These are phyloP conservation scores for Brasilioporus rufonigricans DNA, from an alignment of 768 basidiomycete species.

Conservation along the genomic window DNA sequence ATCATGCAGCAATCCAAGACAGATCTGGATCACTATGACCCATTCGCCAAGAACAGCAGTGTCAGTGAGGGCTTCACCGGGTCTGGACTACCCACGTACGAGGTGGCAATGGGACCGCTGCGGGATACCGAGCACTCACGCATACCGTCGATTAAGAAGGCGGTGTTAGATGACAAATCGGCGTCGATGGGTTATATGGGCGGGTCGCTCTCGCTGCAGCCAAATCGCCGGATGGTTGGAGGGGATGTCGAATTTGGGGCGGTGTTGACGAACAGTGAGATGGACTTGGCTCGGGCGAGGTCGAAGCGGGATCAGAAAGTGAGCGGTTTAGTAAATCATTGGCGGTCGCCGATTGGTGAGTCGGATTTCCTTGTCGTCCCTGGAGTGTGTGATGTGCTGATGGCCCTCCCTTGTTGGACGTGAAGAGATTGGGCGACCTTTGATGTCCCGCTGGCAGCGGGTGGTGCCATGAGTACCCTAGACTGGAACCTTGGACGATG, in stretches of 20 bases:
- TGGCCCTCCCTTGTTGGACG: neutral
- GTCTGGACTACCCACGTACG: conserved; percentile 25
- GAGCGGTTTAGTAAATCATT: conserved; percentile 59
- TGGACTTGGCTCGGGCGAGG: conserved; percentile 44
- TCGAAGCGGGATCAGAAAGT: conserved; percentile 26
- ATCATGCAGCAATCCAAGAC: conserved; percentile 1
- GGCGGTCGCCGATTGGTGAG: conserved; percentile 69
- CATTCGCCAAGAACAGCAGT: neutral
- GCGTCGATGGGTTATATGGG: conserved; percentile 13
- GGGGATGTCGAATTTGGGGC: conserved; percentile 24
- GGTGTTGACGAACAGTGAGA: conserved; percentile 36
- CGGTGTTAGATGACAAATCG: conserved; percentile 30
- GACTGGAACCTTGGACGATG: no score
- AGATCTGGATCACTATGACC: neutral
- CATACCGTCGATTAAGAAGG: conserved; percentile 13
- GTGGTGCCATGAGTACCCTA: no score
- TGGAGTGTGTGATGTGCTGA: neutral
- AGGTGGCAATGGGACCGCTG: conserved; percentile 26
- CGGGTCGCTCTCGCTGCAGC: conserved; percentile 15
- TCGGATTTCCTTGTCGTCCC: neutral
- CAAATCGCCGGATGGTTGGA: conserved; percentile 24
- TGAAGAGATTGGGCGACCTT: conserved; percentile 12
- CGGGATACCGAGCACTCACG: neutral
- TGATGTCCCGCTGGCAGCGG: no score
- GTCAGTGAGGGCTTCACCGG: neutral